A percentile compares a stretch with the other conserved stretches of the same genome.
phyloP scores from a whole-genome alignment of 1,139 yeast genomes.

The Hansenula anomala region DNA sequence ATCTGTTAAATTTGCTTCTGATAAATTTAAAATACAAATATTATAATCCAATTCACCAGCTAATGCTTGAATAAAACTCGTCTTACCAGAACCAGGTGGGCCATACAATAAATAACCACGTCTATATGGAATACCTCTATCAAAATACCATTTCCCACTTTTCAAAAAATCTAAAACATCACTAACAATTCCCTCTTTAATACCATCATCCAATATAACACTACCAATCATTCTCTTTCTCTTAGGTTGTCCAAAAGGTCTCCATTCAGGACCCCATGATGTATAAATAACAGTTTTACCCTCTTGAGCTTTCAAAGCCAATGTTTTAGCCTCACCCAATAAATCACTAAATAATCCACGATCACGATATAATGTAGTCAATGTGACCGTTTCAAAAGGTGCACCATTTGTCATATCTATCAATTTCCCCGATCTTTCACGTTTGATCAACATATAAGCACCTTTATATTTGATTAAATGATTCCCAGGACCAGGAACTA shows the following conservation, averaged over 20 bases:
- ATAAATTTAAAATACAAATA: conserved; percentile 84
- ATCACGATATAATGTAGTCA: conserved; percentile 86
- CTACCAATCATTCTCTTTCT: conserved; percentile 80
- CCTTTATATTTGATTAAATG: conserved; percentile 83
- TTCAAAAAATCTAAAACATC: conserved; percentile 79
- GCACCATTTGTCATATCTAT: conserved; percentile 89
- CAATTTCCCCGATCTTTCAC: conserved; percentile 87
- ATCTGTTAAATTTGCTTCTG: conserved; percentile 89
- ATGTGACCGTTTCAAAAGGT: conserved; percentile 91
- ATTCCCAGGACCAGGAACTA: conserved; percentile 98
- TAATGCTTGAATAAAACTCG: conserved; percentile 90
- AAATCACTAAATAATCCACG: conserved; percentile 66
- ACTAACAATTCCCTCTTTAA: conserved; percentile 55
- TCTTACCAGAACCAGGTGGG: conserved; percentile 98
- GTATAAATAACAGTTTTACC: conserved; percentile 94
- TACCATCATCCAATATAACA: conserved; percentile 76
- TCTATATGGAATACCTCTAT: conserved; percentile 94
- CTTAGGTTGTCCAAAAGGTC: conserved; percentile 96
- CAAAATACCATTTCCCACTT: conserved; percentile 89
- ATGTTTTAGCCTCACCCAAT: conserved; percentile 74
- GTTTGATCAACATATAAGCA: conserved; percentile 81
- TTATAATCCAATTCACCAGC: conserved; percentile 97
- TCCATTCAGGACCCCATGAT: conserved; percentile 98
- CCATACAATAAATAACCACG: conserved; percentile 93
- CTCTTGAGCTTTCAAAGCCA: conserved; percentile 80